phyloP scores from a whole-genome alignment of 2,329 filamentous ascomycete genomes.

The Sclerotinia glacialis region DNA sequence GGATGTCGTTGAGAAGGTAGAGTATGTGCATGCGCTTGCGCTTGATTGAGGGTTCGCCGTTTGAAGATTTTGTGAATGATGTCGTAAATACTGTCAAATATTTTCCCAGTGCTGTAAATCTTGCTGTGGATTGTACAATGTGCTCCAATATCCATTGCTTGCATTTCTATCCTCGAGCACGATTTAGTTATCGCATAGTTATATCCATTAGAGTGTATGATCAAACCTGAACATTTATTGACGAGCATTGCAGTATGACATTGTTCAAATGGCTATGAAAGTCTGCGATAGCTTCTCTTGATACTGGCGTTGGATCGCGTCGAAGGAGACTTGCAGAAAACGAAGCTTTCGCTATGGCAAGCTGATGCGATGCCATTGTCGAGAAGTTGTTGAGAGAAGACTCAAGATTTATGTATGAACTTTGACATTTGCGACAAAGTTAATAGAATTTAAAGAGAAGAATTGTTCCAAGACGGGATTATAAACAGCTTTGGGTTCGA shows the following conservation, averaged over 20 bases:
- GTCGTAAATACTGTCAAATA: constrained; percentile 69
- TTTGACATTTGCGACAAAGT: constrained; percentile 2
- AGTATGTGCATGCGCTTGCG: constrained; percentile 72
- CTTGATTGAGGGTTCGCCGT: constrained; percentile 54
- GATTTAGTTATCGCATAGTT: constrained; percentile 41
- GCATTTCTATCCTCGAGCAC: constrained; percentile 64
- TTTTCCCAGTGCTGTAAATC: constrained; percentile 67
- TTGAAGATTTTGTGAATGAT: constrained; percentile 47
- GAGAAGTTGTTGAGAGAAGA: not conserved
- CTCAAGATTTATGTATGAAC: not conserved
- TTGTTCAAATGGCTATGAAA: constrained; percentile 66
- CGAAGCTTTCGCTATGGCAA: constrained; percentile 77
- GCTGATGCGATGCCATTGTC: constrained; percentile 64
- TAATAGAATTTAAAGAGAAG: not conserved
- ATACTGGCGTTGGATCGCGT: constrained; percentile 67
- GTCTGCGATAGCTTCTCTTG: constrained; percentile 65
- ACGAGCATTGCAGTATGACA: constrained; percentile 68
- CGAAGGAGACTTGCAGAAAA: constrained; percentile 71
- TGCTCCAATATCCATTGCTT: constrained; percentile 80
- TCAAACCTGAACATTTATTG: constrained; percentile 83
- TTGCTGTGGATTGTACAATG: constrained; percentile 63
- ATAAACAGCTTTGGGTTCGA: not conserved
- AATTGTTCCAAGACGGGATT: not conserved
- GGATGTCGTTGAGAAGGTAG: constrained; percentile 74
- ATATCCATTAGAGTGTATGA: constrained; percentile 39